Evolutionary conservation across 345 rosid genomes (phyloP).

Genomic region (Euphorbia peplus): DNA sequence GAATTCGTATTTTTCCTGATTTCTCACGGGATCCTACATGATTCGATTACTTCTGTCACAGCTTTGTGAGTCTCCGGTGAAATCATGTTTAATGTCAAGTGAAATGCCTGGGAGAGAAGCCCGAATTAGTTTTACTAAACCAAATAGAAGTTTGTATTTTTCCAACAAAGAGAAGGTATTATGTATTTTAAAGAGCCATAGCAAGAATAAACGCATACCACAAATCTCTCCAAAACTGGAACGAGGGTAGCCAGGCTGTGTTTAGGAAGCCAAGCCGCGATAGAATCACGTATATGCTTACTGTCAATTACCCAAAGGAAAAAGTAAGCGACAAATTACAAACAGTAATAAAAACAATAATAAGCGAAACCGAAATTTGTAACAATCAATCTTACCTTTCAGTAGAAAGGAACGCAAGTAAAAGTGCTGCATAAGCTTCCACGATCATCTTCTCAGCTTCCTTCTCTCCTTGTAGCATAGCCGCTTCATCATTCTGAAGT

Average conservation of each 20-base stretch:
- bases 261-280: constrained; percentile 74
- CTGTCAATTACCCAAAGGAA: constrained; percentile 41
- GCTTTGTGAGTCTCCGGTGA: constrained; percentile 89
- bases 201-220: constrained; percentile 54
- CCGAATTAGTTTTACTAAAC: background rate
- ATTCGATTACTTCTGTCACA: constrained; percentile 86
- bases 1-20: constrained; percentile 22
- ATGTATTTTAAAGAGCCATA: background rate
- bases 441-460: constrained; percentile 98
- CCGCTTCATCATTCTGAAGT: constrained; percentile 66
- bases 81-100: constrained; percentile 84
- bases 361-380: background rate
- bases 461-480: constrained; percentile 83
- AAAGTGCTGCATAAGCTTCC: constrained; percentile 92
- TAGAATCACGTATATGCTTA: constrained; percentile 62
- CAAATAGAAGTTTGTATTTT: too few relatives aligned
- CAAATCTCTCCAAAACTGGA: constrained; percentile 96
- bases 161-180: too few relatives aligned
- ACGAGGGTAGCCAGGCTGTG: constrained; percentile 62
- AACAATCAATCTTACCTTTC: constrained; percentile 55
- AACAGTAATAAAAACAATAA: background rate
- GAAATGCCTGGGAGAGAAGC: constrained; percentile 60
- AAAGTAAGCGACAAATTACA: background rate
- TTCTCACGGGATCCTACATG: constrained; percentile 58
- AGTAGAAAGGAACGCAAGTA: constrained; percentile 95